Evolutionary conservation across 2,329 filamentous ascomycete genomes (phyloP).

Genomic region (Colletotrichum liriopes): DNA sequence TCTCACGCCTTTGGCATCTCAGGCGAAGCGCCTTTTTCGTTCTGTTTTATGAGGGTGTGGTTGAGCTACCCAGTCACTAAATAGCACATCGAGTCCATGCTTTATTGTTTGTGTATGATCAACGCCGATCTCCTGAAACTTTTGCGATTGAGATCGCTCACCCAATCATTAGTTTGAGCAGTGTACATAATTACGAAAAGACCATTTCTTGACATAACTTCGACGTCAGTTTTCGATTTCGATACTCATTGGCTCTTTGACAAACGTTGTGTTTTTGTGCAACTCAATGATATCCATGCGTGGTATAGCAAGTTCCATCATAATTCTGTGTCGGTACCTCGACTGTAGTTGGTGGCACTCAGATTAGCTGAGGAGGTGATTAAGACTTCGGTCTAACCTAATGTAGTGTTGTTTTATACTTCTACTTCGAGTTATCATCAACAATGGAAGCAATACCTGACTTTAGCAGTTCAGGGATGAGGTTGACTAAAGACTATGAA

Average conservation of each 20-base stretch:
- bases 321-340: not conserved
- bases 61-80: not conserved
- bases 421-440: not conserved
- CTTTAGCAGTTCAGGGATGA: too few species aligned
- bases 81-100: not conserved
- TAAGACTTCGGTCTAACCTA: not conserved
- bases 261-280: not conserved
- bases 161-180: not conserved
- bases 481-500: not conserved
- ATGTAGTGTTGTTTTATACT: not conserved
- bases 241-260: too few species aligned
- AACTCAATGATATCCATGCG: not conserved
- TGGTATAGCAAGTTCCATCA: not conserved
- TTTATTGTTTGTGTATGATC: not conserved
- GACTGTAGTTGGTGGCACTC: not conserved
- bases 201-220: not conserved
- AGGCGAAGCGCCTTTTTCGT: not conserved
- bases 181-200: too few species aligned
- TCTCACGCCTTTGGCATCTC: not conserved
- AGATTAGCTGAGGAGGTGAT: not conserved
- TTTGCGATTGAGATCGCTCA: not conserved
- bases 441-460: not conserved
- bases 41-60: not conserved
- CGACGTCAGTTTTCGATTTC: not conserved
- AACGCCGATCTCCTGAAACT: rapidly evolving